These are phyloP conservation scores for Moniliophthora roreri DNA, from an alignment of 1,284 basidiomycete species.

Conservation along the genomic window DNA sequence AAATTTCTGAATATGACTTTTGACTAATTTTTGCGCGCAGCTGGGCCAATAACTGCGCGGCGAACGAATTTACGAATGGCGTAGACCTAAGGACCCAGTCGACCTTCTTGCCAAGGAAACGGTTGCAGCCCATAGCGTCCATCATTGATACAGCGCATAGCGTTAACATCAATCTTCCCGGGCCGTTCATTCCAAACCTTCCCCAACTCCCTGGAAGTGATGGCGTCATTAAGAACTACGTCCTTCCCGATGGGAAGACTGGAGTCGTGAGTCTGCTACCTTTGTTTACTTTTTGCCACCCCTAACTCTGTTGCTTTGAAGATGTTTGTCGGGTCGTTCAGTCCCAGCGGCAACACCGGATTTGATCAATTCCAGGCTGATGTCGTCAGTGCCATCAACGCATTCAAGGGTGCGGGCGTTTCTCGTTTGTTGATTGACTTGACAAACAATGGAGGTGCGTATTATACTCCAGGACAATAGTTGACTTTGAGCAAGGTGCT, in stretches of 20 bases:
- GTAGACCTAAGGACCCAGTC: conserved; percentile 40
- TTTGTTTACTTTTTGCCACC: background rate
- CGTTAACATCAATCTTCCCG: conserved; percentile 48
- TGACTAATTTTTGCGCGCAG: conserved; percentile 27
- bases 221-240: conserved; percentile 59
- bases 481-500: background rate
- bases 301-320: conserved; percentile 21
- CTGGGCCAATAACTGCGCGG: conserved; percentile 63
- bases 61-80: conserved; percentile 53
- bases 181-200: conserved; percentile 47
- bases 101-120: conserved; percentile 11
- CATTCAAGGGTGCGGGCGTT: conserved; percentile 49
- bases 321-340: conserved; percentile 67
- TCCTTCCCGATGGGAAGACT: conserved; percentile 57
- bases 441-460: conserved; percentile 58
- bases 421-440: conserved; percentile 56
- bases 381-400: conserved; percentile 42
- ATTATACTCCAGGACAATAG: conserved; percentile 8
- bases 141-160: conserved; percentile 44
- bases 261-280: conserved; percentile 47
- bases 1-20: background rate
- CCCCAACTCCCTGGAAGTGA: conserved; percentile 44
- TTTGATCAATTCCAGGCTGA: conserved; percentile 56
- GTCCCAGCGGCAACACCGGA: conserved; percentile 28
- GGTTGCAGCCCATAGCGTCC: conserved; percentile 31